These are phyloP conservation scores for Colletotrichum liaoningense DNA, from an alignment of 2,329 filamentous ascomycete species.

Conservation along the genomic window DNA sequence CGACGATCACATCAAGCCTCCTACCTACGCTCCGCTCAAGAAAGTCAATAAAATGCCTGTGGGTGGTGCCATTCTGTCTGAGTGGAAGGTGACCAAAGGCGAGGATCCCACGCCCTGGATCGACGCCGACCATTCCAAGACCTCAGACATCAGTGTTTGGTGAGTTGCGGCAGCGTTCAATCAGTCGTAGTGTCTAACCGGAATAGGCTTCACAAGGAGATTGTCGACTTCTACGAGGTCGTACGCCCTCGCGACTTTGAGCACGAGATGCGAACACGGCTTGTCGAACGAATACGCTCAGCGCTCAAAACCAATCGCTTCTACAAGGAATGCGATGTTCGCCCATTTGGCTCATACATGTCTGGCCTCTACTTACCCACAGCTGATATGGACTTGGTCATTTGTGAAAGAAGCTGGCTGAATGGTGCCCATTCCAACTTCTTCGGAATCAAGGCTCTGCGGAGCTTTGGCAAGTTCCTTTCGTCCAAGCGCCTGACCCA, in stretches of 20 bases:
- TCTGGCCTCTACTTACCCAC: slow-evolving; percentile 78
- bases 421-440: slow-evolving; percentile 54
- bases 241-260: slow-evolving; percentile 84
- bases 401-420: slow-evolving; percentile 63
- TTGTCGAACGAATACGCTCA: slow-evolving; percentile 76
- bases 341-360: slow-evolving; percentile 93
- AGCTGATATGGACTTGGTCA: slow-evolving; percentile 94
- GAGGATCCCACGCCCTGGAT: slow-evolving; percentile 73
- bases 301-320: slow-evolving; percentile 65
- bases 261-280: slow-evolving; percentile 75
- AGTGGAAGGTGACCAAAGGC: slow-evolving; percentile 61
- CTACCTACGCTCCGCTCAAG: slow-evolving; percentile 64
- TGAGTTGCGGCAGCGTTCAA: slow-evolving; percentile 48
- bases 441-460: slow-evolving; percentile 70
- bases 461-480: slow-evolving; percentile 72
- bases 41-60: slow-evolving; percentile 60
- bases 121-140: slow-evolving; percentile 63
- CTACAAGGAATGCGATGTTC: slow-evolving; percentile 72
- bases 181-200: background rate
- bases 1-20: slow-evolving; percentile 74
- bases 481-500: slow-evolving; percentile 66
- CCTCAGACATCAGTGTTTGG: slow-evolving; percentile 67
- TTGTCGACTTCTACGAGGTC: slow-evolving; percentile 88
- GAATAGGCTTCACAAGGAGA: slow-evolving; percentile 84
- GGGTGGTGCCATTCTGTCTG: slow-evolving; percentile 60